These are phyloP conservation scores for Solanum clarkiae DNA, from an alignment of 257 asterid species.

Conservation along the genomic window DNA sequence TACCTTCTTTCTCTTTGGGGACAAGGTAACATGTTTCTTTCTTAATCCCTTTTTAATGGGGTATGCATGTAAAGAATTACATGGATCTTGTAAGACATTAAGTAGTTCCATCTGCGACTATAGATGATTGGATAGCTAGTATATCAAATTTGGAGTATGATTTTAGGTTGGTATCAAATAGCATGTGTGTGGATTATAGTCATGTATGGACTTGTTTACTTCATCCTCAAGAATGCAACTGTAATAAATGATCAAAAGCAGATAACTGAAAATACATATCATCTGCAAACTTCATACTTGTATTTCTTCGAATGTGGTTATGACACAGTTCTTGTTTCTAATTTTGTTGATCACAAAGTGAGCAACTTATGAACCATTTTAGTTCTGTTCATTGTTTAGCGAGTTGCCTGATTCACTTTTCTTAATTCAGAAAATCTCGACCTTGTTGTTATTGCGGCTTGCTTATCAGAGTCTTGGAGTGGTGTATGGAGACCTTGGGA, in stretches of 20 bases:
- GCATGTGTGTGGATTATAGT: not conserved
- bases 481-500: constrained; percentile 96
- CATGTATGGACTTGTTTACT: not conserved
- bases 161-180: not conserved
- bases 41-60: not conserved
- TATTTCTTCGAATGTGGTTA: not conserved
- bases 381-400: not conserved
- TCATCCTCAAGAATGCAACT: not conserved
- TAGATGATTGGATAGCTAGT: not conserved
- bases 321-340: not conserved
- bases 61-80: not conserved
- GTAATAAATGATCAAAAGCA: not conserved
- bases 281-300: not conserved
- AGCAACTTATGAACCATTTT: not conserved
- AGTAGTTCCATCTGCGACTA: not conserved
- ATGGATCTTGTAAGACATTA: not conserved
- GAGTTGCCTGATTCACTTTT: not conserved
- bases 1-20: not conserved
- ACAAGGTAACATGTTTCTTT: constrained; percentile 31
- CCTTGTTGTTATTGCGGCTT: not conserved
- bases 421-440: not conserved
- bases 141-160: not conserved
- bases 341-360: not conserved
- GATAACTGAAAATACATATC: not conserved
- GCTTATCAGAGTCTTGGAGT: constrained; percentile 64